phyloP scores from a whole-genome alignment of 805 yeast genomes.

The Vanderwaltozyma verrucispora region DNA sequence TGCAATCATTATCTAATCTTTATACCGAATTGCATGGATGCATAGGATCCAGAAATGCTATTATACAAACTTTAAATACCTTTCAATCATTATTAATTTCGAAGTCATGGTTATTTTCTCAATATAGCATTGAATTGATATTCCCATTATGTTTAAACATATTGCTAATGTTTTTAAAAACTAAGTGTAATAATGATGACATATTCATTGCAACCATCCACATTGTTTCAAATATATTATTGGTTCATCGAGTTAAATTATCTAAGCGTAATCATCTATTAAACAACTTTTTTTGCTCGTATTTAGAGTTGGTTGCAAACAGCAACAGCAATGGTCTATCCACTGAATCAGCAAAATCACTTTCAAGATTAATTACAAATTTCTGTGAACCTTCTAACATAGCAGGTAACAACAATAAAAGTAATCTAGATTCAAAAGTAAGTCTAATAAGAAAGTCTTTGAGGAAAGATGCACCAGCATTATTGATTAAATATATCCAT shows the following conservation, averaged over 20 bases:
- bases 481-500: conserved; percentile 50
- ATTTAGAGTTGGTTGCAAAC: conserved; percentile 39
- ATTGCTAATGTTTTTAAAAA: not conserved
- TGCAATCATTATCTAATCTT: conserved; percentile 26
- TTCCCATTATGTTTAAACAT: conserved; percentile 27
- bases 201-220: conserved; percentile 35
- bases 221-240: conserved; percentile 47
- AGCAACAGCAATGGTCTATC: conserved; percentile 13
- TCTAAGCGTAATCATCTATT: conserved; percentile 66
- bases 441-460: conserved; percentile 47
- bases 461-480: conserved; percentile 50
- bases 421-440: conserved; percentile 43
- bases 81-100: conserved; percentile 38
- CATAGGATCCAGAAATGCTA: not conserved
- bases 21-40: conserved; percentile 12
- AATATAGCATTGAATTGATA: conserved; percentile 51
- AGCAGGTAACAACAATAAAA: conserved; percentile 18
- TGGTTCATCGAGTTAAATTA: conserved; percentile 61
- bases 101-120: conserved; percentile 49
- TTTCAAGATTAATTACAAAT: conserved; percentile 50
- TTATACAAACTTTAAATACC: conserved; percentile 18
- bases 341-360: conserved; percentile 35
- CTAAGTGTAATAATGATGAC: conserved; percentile 13
- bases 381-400: conserved; percentile 57
- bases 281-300: conserved; percentile 36